Base-by-base conservation (phyloP, 371 early-diverging fungal species). In the Actinomortierella wolfii region DNA sequence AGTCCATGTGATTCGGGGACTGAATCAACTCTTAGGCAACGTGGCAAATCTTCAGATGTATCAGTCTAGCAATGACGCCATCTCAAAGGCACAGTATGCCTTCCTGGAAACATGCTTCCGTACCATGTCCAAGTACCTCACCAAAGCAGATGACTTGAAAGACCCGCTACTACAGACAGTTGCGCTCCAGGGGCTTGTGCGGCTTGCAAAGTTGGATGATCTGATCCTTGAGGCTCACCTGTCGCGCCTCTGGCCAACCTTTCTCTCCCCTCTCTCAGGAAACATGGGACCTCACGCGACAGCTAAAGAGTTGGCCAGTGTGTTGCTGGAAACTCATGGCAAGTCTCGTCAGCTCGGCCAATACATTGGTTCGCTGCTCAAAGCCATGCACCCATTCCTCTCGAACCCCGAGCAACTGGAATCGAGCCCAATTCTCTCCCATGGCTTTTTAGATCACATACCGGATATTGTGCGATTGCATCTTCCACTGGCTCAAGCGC, bases 281-380 rank as follows among this genome's bases (percentile, higher is more conserved):
- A 34, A 34, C 34, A 34, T 6, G 4, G 57, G 34, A n/a, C 67
- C 74, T 8, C 21, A 45, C 5, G 63, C 53, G 23, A 62, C 74
- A 1, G 66, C 67, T n/a, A 49, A 66, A 9, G 62, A 77, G 25
- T 40, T 80, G 17, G 57, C 73, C 11, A 65, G 79, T 39, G 67
- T 61, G 0, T 53, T 83, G 20, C 49, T 85, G 25, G 82, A 83
- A 45, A 81, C 81, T 14, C 83, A 81, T 28, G 63, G 84, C 26
- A 83, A 79, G 17, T 79, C 86, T 4, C 73, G 86, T 53, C 83
- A 86, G 42, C 59, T 86, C n/a, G 79, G 80, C 52, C 59, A 57
- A 18, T 81, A 80, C 49, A 45, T 83, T 28, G 58, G 64, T 4
- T 83, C 83, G 8, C 54, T 83, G 0, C 71, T 83, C 2, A 45